Evolutionary conservation across 2,329 filamentous ascomycete species (phyloP).

Genomic region (Ceratocystis albifundus): DNA sequence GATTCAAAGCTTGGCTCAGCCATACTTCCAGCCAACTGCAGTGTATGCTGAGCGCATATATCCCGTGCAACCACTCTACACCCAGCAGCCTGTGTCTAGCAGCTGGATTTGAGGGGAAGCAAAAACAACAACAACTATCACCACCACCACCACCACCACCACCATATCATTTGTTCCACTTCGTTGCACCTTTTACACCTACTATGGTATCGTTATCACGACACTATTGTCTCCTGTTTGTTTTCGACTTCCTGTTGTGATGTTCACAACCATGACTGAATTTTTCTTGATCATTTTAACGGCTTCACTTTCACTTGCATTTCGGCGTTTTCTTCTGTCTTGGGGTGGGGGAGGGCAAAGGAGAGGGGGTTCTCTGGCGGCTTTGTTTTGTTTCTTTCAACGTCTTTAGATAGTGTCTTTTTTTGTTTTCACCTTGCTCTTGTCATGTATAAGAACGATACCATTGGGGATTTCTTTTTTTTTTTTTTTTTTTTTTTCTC

Average conservation of each 20-base stretch:
- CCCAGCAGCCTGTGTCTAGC: not conserved
- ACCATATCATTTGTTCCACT: not conserved
- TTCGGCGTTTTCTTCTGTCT: not conserved
- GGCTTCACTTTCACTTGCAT: not conserved
- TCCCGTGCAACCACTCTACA: not conserved
- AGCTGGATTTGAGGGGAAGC: conserved; percentile 4
- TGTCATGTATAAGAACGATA: conserved; percentile 8
- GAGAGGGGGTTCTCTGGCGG: not conserved
- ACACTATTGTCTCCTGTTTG: not conserved
- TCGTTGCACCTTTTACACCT: not conserved
- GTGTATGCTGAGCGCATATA: not conserved
- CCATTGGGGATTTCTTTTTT: not conserved
- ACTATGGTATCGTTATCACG: not conserved
- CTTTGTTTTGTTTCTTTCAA: not conserved
- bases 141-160: too few species aligned
- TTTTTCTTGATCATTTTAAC: not conserved
- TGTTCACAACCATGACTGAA: not conserved
- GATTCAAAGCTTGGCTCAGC: not conserved
- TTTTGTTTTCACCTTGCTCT: not conserved
- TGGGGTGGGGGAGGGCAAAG: too few species aligned
- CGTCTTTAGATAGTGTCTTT: conserved; percentile 4
- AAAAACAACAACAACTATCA: too few species aligned
- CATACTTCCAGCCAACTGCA: not conserved
- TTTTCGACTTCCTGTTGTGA: not conserved
- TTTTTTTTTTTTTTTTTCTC: not conserved